These are phyloP conservation scores for Erodium moschatum DNA, from an alignment of 441 rosid genomes.

Conservation along the genomic window DNA sequence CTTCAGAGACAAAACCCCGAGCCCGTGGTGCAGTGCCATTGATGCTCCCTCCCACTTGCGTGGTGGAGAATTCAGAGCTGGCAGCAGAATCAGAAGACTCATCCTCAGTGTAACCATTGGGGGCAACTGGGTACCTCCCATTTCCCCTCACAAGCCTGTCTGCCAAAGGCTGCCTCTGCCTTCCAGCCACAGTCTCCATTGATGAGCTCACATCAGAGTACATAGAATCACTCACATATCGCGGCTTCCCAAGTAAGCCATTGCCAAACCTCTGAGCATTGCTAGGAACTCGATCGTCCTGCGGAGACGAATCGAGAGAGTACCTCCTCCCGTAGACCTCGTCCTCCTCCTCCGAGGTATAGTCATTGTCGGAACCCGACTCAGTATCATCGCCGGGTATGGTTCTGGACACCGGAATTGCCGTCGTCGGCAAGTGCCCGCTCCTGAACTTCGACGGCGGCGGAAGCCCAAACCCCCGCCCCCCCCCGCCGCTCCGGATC, in stretches of 20 bases:
- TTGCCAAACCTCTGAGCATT: slow-evolving; percentile 32
- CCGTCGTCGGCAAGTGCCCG: slow-evolving; percentile 50
- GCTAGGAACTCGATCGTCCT: slow-evolving; percentile 42
- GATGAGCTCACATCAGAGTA: slow-evolving; percentile 90
- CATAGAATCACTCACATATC: slow-evolving; percentile 42
- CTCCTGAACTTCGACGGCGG: slow-evolving; percentile 58
- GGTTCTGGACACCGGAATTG: slow-evolving; percentile 44
- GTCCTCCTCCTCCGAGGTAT: slow-evolving; percentile 51
- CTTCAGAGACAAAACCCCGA: slow-evolving; percentile 37
- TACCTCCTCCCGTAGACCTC: slow-evolving; percentile 49
- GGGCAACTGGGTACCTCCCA: slow-evolving; percentile 30
- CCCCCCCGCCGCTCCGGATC: slow-evolving; percentile 29
- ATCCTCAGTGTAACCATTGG: slow-evolving; percentile 42
- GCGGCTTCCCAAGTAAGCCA: slow-evolving; percentile 21
- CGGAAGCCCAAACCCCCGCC: slow-evolving; percentile 42
- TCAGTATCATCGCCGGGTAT: slow-evolving; percentile 33
- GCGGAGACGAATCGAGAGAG: slow-evolving; percentile 78
- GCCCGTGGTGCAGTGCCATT: slow-evolving; percentile 32
- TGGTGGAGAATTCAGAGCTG: slow-evolving; percentile 76
- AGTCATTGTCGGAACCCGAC: slow-evolving; percentile 59
- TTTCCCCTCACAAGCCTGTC: slow-evolving; percentile 32
- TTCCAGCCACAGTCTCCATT: slow-evolving; percentile 25
- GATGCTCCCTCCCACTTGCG: slow-evolving; percentile 41
- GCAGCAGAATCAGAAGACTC: slow-evolving; percentile 74
- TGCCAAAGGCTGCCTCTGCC: slow-evolving; percentile 31